Evolutionary conservation across 176 grass and related monocot genomes (phyloP), one percentile per base, ranked within the genome.

Genomic region (Tillandsia fasciculata): DNA sequence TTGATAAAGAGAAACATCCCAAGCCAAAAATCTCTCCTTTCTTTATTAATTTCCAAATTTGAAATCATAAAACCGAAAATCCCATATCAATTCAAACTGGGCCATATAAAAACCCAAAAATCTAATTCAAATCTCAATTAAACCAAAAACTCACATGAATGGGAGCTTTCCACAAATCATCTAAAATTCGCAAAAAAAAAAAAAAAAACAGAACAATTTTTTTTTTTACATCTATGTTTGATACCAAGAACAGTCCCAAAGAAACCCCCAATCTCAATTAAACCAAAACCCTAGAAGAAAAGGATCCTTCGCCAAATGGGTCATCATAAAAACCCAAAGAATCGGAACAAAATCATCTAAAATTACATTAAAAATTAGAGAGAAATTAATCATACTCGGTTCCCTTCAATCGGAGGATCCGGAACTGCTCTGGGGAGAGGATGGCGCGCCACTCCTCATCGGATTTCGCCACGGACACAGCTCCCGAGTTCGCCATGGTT

Each of bases 381-480:
- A 48, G 49, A 48, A 29, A 18, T 9, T 12, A 59, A 59, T 13
- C 65, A 50, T 65, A 97, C 93, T 97, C 93, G 61, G 93, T 97
- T 64, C 89, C 93, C 84, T 97, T 97, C 13, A 17, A 68, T 48
- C 93, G 89, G 76, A 97, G 84, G 81, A 97, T 87, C 42, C 93
- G 86, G 82, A 97, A 97, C 77, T 97, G 93, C 83, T 92, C 89
- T 0, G 86, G 89, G 68, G 74, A 77, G 67, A 97, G 89, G 33
- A 97, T 74, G 64, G 89, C 89, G 14, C 81, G 77, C 93, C 93
- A 96, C 63, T 92, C 93, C 81, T 87, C 89, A 74, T 97, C 89
- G 26, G 83, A 85, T 78, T 72, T 85, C 74, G 75, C 78, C 70
- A 59, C 63, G 48, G 78, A 67, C 51, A 49, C 66, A 64, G 17